Percentiles rank a stretch among this genome's conserved stretches.
Evolutionary conservation across 306 rosid species (phyloP).

Genomic region (Rosa multiflora): DNA sequence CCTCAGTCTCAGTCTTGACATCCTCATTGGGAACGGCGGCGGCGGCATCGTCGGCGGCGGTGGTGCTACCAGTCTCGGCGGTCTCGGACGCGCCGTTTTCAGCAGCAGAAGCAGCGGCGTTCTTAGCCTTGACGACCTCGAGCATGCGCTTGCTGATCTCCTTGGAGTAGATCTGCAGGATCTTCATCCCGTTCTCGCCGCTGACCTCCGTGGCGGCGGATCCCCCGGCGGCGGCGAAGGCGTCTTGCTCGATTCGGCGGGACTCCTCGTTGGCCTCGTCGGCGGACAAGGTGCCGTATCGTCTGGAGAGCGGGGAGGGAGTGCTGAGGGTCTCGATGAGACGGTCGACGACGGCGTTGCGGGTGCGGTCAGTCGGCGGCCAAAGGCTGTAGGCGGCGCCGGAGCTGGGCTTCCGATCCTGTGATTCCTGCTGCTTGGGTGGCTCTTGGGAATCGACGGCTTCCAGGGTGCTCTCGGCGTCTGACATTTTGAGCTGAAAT

Average conservation of each 20-base stretch:
- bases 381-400: slow-evolving; percentile 69
- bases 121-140: slow-evolving; percentile 63
- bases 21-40: slow-evolving; percentile 34
- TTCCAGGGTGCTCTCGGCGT: slow-evolving; percentile 28
- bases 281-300: slow-evolving; percentile 65
- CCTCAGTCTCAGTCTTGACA: slow-evolving; percentile 29
- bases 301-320: slow-evolving; percentile 85
- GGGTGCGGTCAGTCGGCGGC: slow-evolving; percentile 96
- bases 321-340: slow-evolving; percentile 77
- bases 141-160: slow-evolving; percentile 97
- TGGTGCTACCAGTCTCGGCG: slow-evolving; percentile 11
- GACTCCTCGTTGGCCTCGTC: slow-evolving; percentile 65
- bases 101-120: slow-evolving; percentile 27
- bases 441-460: slow-evolving; percentile 5
- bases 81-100: slow-evolving; percentile 33
- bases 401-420: slow-evolving; percentile 25
- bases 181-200: slow-evolving; percentile 58
- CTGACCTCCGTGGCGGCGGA: slow-evolving; percentile 58
- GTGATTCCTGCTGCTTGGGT: not conserved
- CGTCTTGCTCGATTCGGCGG: slow-evolving; percentile 68
- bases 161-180: slow-evolving; percentile 92
- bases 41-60: not conserved
- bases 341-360: slow-evolving; percentile 80
- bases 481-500: slow-evolving; percentile 41
- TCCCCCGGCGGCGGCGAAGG: slow-evolving; percentile 58